Conservation (phyloP, 1,284 basidiomycete genomes). For the Tilletia setariae region DNA sequence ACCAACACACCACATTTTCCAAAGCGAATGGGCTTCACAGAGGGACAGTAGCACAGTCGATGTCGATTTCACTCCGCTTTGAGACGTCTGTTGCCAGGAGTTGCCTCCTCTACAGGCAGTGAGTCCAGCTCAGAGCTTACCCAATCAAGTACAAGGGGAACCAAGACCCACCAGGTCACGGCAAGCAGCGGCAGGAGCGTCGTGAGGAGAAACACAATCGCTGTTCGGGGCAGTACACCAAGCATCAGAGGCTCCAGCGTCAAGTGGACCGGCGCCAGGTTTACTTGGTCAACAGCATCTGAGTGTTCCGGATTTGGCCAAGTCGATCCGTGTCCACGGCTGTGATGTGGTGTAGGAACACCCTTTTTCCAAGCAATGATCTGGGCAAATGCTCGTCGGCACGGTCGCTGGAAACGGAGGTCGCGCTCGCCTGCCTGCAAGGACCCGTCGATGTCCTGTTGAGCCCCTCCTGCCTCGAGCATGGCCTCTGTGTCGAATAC, state of each 20-base stretch:
- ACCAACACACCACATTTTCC: neutral
- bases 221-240: neutral
- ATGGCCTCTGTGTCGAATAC: constrained; percentile 12
- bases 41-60: neutral
- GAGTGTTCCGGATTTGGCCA: neutral
- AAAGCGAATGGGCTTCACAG: too few relatives aligned
- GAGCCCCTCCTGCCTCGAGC: neutral
- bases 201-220: constrained; percentile 10
- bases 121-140: neutral
- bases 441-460: neutral
- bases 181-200: neutral
- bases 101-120: too few relatives aligned
- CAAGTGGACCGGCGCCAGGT: neutral
- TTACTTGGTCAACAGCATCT: neutral
- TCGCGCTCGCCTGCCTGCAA: neutral
- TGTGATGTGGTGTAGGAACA: neutral
- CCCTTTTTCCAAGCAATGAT: constrained; percentile 9
- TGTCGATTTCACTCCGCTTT: neutral
- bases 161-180: constrained; percentile 3
- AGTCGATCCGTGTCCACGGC: neutral
- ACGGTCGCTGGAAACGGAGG: neutral
- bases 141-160: constrained; percentile 6
- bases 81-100: neutral
- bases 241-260: constrained; percentile 8
- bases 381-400: constrained; percentile 10